Evolutionary conservation across 345 rosid species (phyloP).

Genomic region (Lumnitzera racemosa): DNA sequence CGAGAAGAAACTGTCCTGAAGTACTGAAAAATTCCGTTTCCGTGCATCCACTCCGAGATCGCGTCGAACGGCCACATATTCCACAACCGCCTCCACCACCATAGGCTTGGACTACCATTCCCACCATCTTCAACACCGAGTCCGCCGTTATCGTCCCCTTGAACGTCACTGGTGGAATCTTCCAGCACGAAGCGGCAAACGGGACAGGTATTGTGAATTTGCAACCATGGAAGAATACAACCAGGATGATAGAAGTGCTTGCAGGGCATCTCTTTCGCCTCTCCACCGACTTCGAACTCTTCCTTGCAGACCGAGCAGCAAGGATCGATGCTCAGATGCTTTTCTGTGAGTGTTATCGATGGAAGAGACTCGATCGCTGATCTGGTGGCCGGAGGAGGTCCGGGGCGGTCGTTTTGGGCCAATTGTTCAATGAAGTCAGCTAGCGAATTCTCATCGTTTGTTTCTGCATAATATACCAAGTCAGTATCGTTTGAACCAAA

Average conservation of each 20-base stretch:
- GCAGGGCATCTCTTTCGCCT: conserved; percentile 53
- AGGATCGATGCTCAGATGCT: conserved; percentile 22
- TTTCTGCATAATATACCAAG: too few relatives aligned
- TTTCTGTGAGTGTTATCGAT: conserved; percentile 21
- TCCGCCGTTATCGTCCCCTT: conserved; percentile 1
- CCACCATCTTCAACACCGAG: conserved; percentile 18
- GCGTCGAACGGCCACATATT: conserved; percentile 27
- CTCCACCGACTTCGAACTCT: conserved; percentile 45
- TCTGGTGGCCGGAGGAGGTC: conserved; percentile 40
- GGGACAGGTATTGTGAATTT: conserved; percentile 63
- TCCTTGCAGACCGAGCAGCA: conserved; percentile 79
- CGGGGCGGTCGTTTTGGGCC: conserved; percentile 21
- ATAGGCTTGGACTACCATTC: conserved; percentile 12
- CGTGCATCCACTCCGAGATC: conserved; percentile 25
- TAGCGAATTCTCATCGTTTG: not conserved
- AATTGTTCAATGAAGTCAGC: conserved; percentile 13
- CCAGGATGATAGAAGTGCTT: conserved; percentile 60
- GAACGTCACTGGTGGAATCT: not conserved
- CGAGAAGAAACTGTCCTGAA: conserved; percentile 6
- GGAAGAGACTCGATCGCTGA: conserved; percentile 48
- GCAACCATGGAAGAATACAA: conserved; percentile 73
- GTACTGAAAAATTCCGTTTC: conserved; percentile 12
- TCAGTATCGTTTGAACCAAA: too few relatives aligned
- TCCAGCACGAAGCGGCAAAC: conserved; percentile 50
- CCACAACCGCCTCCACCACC: conserved; percentile 23